Base-by-base conservation (phyloP, 176 grass and related monocot genomes). In the Rhynchospora tenuis region DNA sequence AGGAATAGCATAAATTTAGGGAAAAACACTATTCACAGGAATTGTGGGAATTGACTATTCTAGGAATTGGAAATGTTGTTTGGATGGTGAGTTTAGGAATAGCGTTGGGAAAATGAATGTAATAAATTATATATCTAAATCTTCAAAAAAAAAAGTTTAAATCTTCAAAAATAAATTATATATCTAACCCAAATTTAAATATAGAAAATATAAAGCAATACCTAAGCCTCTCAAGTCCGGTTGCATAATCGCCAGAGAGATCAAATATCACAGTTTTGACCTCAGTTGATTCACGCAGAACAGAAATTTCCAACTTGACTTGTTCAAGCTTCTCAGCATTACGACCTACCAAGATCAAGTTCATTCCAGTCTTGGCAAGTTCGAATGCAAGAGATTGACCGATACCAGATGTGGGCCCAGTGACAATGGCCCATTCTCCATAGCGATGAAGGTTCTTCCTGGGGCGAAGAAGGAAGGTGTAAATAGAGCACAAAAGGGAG, bases 371-470 rank as follows among this genome's bases (percentile, higher is more conserved):
- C 4, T 83, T 87, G 43, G 91, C 94, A 47, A 97, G 72, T 81
- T 83, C 87, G 74, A 91, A 80, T 3, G 91, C 89, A 1, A 97
- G 57, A 12, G 91, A 89, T 73, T 80, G 85, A 23, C 91, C 91
- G 71, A 97, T 97, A 52, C 94, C 94, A 74, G 92, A 89, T 55
- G 91, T 93, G 76, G 94, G 85, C 45, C 94, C 94, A 19, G 94
- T 97, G 28, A 97, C 94, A 31, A 93, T 84, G 28, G 94, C 94
- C 94, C 94, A 97, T 2, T 78, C 16, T 7, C 91, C 94, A 79
- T 97, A 97, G 13, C 55, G 47, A 17, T 84, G 94, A 66, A 97
- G 88, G 16, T 88, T 86, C 84, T 79, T 88, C 16, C 38, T 84
- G 0, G 94, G 89, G 48, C 94, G 94, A 85, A 97, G 94, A 88